phyloP scores from a whole-genome alignment of 192 early-diverging fungal genomes.

The Podila minutissima region DNA sequence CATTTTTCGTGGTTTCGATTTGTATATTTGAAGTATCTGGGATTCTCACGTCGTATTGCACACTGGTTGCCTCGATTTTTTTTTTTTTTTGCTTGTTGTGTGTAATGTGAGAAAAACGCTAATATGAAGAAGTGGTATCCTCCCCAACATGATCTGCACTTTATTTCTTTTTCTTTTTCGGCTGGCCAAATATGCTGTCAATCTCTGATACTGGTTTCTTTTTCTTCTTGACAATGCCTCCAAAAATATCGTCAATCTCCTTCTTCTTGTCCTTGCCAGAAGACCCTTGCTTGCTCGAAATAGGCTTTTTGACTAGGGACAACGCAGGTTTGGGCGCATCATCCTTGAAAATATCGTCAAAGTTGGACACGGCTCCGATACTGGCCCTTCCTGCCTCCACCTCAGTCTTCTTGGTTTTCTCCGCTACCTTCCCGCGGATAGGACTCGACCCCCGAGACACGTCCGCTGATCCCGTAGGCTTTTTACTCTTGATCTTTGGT shows the following conservation, averaged over 20 bases:
- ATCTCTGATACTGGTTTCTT: slow-evolving; percentile 29
- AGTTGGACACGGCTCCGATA: slow-evolving; percentile 16
- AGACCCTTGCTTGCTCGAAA: neutral
- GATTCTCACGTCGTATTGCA: neutral
- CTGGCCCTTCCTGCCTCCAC: neutral
- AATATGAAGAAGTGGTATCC: neutral
- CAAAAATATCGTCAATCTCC: slow-evolving; percentile 47
- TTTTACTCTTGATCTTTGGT: slow-evolving; percentile 13
- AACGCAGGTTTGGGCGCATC: neutral
- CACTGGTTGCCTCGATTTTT: neutral
- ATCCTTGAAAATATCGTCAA: slow-evolving; percentile 24
- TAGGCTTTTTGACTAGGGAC: neutral
- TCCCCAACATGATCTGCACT: no score
- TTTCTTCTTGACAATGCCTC: slow-evolving; percentile 14
- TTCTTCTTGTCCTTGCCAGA: slow-evolving; percentile 10
- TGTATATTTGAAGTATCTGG: no score
- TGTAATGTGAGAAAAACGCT: neutral
- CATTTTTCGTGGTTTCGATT: no score
- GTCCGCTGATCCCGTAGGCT: neutral
- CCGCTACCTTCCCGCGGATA: neutral
- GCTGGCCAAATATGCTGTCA: slow-evolving; percentile 35
- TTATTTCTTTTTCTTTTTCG: slow-evolving; percentile 27
- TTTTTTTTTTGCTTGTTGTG: no score
- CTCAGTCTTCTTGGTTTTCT: neutral
- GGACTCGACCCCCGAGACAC: no score